Evolutionary conservation across 371 early-diverging fungal species (phyloP).

Genomic region (Polyrhizophydium stewartii): DNA sequence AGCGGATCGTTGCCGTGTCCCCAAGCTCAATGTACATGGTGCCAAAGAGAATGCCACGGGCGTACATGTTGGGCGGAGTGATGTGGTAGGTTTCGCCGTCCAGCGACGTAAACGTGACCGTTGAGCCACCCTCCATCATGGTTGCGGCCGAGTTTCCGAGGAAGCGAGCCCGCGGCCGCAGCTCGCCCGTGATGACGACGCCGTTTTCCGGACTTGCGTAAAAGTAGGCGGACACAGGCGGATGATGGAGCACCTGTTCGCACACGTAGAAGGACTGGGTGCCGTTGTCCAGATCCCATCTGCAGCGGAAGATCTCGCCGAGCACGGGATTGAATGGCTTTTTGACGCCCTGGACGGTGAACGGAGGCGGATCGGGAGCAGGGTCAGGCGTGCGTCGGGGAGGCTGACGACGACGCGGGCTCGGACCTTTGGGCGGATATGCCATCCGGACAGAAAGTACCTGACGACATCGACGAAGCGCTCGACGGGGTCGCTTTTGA

Average conservation of each 20-base stretch:
- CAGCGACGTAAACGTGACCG: constrained; percentile 52
- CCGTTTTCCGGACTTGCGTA: constrained; percentile 81
- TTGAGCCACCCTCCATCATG: constrained; percentile 73
- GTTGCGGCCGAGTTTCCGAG: constrained; percentile 91
- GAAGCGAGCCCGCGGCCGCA: constrained; percentile 84
- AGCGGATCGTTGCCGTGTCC: constrained; percentile 69
- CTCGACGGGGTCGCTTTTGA: constrained; percentile 63
- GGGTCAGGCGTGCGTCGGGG: background rate
- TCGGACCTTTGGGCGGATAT: constrained; percentile 83
- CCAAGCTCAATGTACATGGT: constrained; percentile 93
- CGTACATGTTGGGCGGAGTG: constrained; percentile 90
- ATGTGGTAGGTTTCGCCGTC: constrained; percentile 73
- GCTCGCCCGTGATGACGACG: constrained; percentile 75
- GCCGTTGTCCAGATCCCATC: constrained; percentile 66
- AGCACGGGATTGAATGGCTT: constrained; percentile 97
- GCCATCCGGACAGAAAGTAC: constrained; percentile 95
- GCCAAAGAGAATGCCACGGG: constrained; percentile 88
- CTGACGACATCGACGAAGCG: constrained; percentile 86
- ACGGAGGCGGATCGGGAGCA: too few relatives aligned
- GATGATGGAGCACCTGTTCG: constrained; percentile 98
- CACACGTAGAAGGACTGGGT: constrained; percentile 75
- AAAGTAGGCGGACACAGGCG: constrained; percentile 86
- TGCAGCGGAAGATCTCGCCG: constrained; percentile 88
- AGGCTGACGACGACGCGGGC: background rate
- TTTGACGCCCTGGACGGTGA: constrained; percentile 73